These are phyloP conservation scores for Scedosporium dehoogii DNA, from an alignment of 2,329 filamentous ascomycete genomes.

Conservation along the genomic window DNA sequence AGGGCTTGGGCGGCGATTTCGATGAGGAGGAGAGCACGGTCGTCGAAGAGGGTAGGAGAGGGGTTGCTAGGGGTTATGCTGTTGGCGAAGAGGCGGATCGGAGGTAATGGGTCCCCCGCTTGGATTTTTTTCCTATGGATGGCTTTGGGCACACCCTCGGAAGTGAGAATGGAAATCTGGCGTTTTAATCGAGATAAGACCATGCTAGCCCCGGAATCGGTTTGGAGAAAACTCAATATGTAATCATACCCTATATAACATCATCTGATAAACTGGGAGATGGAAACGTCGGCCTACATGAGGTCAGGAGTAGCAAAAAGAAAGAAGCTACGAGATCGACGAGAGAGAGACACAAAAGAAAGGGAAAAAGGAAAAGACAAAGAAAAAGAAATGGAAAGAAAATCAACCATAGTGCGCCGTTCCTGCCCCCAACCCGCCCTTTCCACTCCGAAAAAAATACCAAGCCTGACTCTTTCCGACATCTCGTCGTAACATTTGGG, in stretches of 20 bases:
- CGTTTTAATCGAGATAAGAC: background rate
- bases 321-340: background rate
- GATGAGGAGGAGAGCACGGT: constrained; percentile 50
- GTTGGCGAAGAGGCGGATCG: constrained; percentile 48
- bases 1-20: constrained; percentile 83
- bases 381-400: background rate
- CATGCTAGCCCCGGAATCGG: too few species aligned
- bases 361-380: background rate
- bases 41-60: constrained; percentile 78
- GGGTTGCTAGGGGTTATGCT: constrained; percentile 80
- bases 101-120: background rate
- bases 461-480: background rate
- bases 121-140: background rate
- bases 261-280: background rate
- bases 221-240: background rate
- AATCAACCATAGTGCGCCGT: background rate
- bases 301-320: background rate
- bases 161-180: too few species aligned
- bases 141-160: background rate
- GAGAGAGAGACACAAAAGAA: background rate
- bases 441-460: background rate
- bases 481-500: background rate
- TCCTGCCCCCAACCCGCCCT: background rate
- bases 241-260: background rate
- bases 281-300: background rate